Evolutionary conservation across 176 grass and related monocot genomes (phyloP).

Genomic region (Bolboschoenus planiculmis): DNA sequence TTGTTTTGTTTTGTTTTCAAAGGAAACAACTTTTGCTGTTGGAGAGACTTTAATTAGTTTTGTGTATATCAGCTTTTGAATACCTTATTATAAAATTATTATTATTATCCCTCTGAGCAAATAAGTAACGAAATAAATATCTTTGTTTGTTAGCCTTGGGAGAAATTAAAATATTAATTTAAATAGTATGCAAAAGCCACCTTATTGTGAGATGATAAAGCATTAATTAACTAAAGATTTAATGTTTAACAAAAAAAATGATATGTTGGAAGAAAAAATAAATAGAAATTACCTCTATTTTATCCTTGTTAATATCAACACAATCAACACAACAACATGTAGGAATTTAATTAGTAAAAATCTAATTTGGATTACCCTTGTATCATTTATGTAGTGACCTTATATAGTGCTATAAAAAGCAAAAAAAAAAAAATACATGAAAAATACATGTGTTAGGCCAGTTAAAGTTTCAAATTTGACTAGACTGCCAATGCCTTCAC

Average conservation of each 20-base stretch:
- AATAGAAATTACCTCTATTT: background rate
- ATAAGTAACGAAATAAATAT: background rate
- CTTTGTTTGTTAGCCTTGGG: background rate
- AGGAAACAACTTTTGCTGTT: background rate
- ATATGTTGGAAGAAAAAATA: background rate
- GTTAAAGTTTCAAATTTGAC: background rate
- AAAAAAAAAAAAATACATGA: background rate
- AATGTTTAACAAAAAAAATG: background rate
- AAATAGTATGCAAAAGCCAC: background rate
- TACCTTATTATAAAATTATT: background rate
- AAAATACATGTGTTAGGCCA: background rate
- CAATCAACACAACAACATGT: background rate
- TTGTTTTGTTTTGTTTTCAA: constrained; percentile 5
- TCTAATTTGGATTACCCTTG: background rate
- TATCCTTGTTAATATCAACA: background rate
- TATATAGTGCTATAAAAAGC: background rate
- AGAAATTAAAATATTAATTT: background rate
- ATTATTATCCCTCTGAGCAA: background rate
- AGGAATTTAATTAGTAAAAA: background rate
- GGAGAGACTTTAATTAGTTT: constrained; percentile 13
- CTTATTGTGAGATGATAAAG: background rate
- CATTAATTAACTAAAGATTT: background rate
- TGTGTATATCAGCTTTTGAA: constrained; percentile 15
- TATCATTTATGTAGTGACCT: background rate
- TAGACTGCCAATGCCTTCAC: background rate